These are phyloP conservation scores for Phyllostachys edulis DNA, from an alignment of 176 grass and related monocot species.

Conservation along the genomic window DNA sequence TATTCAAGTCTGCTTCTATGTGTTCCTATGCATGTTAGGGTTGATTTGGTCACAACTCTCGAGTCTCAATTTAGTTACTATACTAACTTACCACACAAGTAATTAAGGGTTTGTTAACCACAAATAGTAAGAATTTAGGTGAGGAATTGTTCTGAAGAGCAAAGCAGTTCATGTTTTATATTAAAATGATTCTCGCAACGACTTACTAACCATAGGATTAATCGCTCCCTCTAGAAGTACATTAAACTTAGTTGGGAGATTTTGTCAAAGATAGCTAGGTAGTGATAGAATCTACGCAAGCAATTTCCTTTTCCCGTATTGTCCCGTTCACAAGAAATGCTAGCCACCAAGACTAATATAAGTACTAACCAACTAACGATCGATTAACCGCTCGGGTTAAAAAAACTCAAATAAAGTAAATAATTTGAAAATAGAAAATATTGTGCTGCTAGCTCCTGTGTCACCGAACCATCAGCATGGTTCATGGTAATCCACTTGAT, in stretches of 20 bases:
- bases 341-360: neutral
- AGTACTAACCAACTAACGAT: slow-evolving; percentile 6
- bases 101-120: too few relatives aligned
- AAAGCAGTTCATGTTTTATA: neutral
- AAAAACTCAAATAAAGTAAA: neutral
- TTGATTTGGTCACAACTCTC: too few relatives aligned
- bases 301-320: too few relatives aligned
- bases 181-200: neutral
- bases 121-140: too few relatives aligned
- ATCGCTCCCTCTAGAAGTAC: slow-evolving; percentile 10
- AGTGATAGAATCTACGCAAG: too few relatives aligned
- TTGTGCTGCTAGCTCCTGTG: neutral
- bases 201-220: slow-evolving; percentile 12
- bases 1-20: too few relatives aligned
- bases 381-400: neutral
- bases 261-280: slow-evolving; percentile 5
- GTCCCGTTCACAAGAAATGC: neutral
- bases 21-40: too few relatives aligned
- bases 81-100: too few relatives aligned
- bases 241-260: neutral
- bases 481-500: neutral
- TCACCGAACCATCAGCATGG: neutral
- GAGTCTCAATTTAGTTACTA: too few relatives aligned
- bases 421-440: neutral
- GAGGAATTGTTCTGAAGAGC: neutral